phyloP scores from a whole-genome alignment of 768 basidiomycete genomes.

The Scleroderma bovista region DNA sequence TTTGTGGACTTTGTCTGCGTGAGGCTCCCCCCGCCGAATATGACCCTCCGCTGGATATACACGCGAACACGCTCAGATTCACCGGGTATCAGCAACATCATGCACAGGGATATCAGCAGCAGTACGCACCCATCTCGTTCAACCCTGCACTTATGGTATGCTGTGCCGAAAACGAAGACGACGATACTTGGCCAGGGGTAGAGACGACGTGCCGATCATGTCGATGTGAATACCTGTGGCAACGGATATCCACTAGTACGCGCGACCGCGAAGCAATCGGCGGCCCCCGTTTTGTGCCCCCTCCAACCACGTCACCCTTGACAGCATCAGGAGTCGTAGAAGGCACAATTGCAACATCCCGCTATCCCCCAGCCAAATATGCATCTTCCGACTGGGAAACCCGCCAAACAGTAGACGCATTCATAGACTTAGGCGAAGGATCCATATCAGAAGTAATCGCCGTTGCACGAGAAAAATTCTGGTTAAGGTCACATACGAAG shows the following conservation, averaged over 20 bases:
- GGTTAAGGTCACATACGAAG: conserved; percentile 62
- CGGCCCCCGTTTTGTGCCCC: conserved; percentile 32
- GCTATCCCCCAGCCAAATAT: conserved; percentile 24
- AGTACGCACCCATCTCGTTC: conserved; percentile 21
- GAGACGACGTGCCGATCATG: conserved; percentile 67
- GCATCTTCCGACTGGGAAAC: conserved; percentile 56
- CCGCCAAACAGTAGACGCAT: conserved; percentile 61
- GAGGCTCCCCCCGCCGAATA: conserved; percentile 46
- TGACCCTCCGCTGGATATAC: conserved; percentile 31
- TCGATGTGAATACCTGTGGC: conserved; percentile 62
- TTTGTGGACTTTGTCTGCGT: conserved; percentile 67
- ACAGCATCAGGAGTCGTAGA: too few species aligned
- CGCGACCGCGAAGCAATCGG: conserved; percentile 55
- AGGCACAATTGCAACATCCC: conserved; percentile 6
- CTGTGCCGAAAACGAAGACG: conserved; percentile 68
- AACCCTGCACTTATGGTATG: conserved; percentile 35
- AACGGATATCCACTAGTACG: conserved; percentile 41
- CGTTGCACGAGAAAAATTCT: conserved; percentile 64
- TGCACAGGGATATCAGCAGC: too few species aligned
- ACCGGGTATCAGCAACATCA: too few species aligned
- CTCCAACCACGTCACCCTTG: conserved; percentile 13
- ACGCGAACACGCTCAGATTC: conserved; percentile 27
- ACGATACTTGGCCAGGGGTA: conserved; percentile 58
- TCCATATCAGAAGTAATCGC: conserved; percentile 53
- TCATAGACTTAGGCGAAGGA: conserved; percentile 70